These are phyloP conservation scores for Scytalidium sp. DNA, from an alignment of 2,329 filamentous ascomycete species.

Conservation along the genomic window DNA sequence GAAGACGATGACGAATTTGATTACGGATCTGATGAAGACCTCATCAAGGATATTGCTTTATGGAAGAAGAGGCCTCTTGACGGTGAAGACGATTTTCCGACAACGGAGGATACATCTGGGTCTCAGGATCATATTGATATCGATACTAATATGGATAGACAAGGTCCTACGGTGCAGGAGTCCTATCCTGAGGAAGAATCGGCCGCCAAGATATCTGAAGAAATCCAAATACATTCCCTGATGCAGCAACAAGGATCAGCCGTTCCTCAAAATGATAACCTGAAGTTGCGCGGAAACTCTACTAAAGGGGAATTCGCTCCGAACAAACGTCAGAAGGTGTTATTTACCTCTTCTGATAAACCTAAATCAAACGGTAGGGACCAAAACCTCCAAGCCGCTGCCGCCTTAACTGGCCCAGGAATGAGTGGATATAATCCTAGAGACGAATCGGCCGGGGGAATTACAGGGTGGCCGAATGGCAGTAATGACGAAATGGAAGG, in stretches of 20 bases:
- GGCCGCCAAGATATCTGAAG: neutral
- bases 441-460: too few relatives aligned
- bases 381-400: too few relatives aligned
- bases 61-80: conserved; percentile 19
- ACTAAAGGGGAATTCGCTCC: too few relatives aligned
- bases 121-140: neutral
- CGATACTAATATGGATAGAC: neutral
- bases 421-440: too few relatives aligned
- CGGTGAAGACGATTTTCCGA: conserved; percentile 6
- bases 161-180: neutral
- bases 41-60: conserved; percentile 28
- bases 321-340: too few relatives aligned
- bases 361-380: too few relatives aligned
- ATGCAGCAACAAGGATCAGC: neutral
- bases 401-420: too few relatives aligned
- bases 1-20: conserved; percentile 45
- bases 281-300: too few relatives aligned
- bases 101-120: neutral
- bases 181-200: neutral
- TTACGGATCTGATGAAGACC: conserved; percentile 54
- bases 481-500: too few relatives aligned
- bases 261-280: too few relatives aligned
- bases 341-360: too few relatives aligned
- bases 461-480: too few relatives aligned
- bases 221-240: neutral